A percentile compares a stretch with the other conserved stretches of the same genome.
Evolutionary conservation across 1,139 yeast species (phyloP).

Genomic region (Candida smagusa): DNA sequence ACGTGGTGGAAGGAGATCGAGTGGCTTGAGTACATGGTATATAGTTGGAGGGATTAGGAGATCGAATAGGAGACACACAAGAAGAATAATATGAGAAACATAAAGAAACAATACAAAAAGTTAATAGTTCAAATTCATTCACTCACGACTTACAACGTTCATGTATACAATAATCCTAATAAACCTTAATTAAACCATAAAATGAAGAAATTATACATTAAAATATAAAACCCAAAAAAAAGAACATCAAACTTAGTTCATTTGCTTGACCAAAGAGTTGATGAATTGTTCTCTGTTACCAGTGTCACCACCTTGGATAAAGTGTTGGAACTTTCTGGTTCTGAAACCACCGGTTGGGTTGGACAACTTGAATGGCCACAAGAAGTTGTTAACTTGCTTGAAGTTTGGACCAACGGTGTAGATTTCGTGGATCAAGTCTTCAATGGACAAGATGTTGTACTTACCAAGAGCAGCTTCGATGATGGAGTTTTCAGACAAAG

Average conservation of each 20-base stretch:
- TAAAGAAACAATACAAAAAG: no score
- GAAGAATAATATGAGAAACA: no score
- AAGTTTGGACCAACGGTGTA: conserved; percentile 99
- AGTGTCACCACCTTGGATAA: conserved; percentile 99
- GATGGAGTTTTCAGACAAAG: conserved; percentile 91
- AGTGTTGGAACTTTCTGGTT: conserved; percentile 99
- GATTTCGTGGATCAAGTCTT: conserved; percentile 98
- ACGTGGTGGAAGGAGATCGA: conserved; percentile 35
- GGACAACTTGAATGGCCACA: conserved; percentile 99
- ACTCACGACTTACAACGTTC: no score
- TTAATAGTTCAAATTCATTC: no score
- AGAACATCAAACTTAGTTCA: conserved; percentile 59
- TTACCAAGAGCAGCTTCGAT: conserved; percentile 92
- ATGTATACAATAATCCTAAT: neutral
- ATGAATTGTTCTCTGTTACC: conserved; percentile 99
- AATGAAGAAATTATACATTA: conserved; percentile 13
- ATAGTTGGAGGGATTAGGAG: conserved; percentile 20
- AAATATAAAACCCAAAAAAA: conserved; percentile 12
- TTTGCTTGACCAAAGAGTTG: conserved; percentile 96
- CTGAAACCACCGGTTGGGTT: conserved; percentile 99
- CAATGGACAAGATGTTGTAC: conserved; percentile 94
- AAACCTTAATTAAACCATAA: conserved; percentile 1
- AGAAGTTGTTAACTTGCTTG: conserved; percentile 99
- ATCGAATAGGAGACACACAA: neutral
- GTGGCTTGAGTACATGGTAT: conserved; percentile 31